Percentiles rank a stretch among this genome's conserved stretches.
phyloP scores from a whole-genome alignment of 2,329 filamentous ascomycete genomes.

The Aspergillus proliferans region DNA sequence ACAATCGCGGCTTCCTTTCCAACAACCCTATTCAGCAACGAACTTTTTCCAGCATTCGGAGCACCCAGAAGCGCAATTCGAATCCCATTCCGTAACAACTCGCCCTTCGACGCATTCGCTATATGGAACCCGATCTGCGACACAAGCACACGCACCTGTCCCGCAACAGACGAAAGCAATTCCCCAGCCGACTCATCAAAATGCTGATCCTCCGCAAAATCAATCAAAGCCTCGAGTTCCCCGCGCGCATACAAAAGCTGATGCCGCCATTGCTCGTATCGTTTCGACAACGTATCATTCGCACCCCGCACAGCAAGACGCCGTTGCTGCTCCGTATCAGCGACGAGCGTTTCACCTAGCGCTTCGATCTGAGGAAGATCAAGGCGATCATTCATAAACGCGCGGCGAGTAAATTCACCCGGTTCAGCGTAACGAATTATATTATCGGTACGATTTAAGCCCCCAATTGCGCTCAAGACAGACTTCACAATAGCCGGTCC shows the following conservation, averaged over 20 bases:
- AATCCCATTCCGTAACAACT: slow-evolving; percentile 79
- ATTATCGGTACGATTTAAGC: slow-evolving; percentile 16
- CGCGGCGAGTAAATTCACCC: slow-evolving; percentile 88
- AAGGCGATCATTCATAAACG: slow-evolving; percentile 79
- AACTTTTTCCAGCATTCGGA: slow-evolving; percentile 93
- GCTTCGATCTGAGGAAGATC: slow-evolving; percentile 77
- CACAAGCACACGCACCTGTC: slow-evolving; percentile 57
- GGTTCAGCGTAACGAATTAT: slow-evolving; percentile 73
- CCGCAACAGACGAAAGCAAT: slow-evolving; percentile 63
- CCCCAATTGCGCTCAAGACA: slow-evolving; percentile 69
- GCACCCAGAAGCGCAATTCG: slow-evolving; percentile 79
- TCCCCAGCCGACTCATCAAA: slow-evolving; percentile 80
- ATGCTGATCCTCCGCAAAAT: slow-evolving; percentile 96
- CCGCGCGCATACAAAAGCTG: slow-evolving; percentile 73
- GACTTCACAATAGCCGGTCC: slow-evolving; percentile 83
- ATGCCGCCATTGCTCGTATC: slow-evolving; percentile 78
- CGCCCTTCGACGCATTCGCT: slow-evolving; percentile 70
- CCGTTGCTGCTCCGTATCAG: slow-evolving; percentile 86
- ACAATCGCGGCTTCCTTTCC: slow-evolving; percentile 94
- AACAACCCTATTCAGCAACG: slow-evolving; percentile 80
- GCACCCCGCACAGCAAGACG: slow-evolving; percentile 75
- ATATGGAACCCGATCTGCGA: slow-evolving; percentile 63
- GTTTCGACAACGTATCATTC: slow-evolving; percentile 61
- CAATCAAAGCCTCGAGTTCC: slow-evolving; percentile 90
- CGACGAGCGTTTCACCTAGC: slow-evolving; percentile 54